Conservation (phyloP, 2,329 filamentous ascomycete species). For the Phialophora tarda region DNA sequence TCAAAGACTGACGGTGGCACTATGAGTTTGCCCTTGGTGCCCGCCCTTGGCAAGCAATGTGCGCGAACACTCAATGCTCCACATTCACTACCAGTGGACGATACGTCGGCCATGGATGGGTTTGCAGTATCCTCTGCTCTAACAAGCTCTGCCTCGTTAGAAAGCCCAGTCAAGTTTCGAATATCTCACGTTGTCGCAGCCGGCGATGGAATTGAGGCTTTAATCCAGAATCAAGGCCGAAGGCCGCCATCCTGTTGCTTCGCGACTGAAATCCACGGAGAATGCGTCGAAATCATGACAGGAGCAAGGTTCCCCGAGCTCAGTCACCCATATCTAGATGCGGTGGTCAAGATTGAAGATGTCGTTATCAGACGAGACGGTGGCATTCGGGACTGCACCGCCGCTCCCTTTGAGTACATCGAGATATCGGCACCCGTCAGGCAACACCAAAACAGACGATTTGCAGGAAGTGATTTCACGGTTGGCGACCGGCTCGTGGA, state of each 20-base stretch:
- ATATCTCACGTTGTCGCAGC: slow-evolving; percentile 37
- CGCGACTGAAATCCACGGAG: neutral
- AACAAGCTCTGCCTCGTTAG: slow-evolving; percentile 34
- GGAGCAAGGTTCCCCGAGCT: neutral
- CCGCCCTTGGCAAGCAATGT: too few species aligned
- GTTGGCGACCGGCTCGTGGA: slow-evolving; percentile 33
- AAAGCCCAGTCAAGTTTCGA: slow-evolving; percentile 35
- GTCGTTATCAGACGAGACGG: neutral
- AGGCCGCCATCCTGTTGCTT: neutral
- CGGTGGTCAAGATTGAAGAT: neutral
- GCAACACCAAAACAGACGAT: slow-evolving; percentile 34
- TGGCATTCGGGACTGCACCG: neutral
- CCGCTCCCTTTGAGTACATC: neutral
- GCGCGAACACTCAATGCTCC: slow-evolving; percentile 36
- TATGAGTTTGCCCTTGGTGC: neutral
- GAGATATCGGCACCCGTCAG: slow-evolving; percentile 25
- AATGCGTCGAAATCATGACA: neutral
- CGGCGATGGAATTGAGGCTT: slow-evolving; percentile 28
- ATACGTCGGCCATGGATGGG: slow-evolving; percentile 45
- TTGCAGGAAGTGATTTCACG: slow-evolving; percentile 39
- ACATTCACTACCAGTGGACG: slow-evolving; percentile 37
- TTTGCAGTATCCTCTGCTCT: slow-evolving; percentile 40
- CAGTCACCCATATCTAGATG: neutral
- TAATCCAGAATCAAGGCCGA: neutral
- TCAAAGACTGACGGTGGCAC: neutral